These are phyloP conservation scores for Sequoiadendron giganteum DNA, from an alignment of 75 land plant species.

Conservation along the genomic window DNA sequence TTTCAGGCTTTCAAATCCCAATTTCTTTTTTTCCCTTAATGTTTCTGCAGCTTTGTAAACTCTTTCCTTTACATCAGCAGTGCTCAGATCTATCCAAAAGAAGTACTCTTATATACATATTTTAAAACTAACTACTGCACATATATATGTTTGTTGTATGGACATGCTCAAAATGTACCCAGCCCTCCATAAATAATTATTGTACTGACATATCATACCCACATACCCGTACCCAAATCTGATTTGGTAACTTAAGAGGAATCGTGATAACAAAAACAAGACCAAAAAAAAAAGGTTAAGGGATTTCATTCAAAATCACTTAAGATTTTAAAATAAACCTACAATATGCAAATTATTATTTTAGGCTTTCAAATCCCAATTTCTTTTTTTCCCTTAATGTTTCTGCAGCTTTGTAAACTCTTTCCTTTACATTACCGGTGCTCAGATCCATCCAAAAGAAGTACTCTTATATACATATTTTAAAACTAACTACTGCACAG, in stretches of 20 bases:
- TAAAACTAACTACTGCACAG: background rate
- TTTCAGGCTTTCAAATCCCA: background rate
- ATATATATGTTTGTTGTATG: no score
- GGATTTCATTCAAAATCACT: background rate
- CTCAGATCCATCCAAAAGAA: background rate
- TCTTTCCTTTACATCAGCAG: background rate
- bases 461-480: background rate
- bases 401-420: background rate
- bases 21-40: background rate
- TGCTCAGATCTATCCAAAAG: background rate
- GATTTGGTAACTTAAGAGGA: no score
- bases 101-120: background rate
- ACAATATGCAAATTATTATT: background rate
- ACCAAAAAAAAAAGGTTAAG: background rate
- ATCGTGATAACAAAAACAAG: background rate
- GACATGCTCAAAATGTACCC: no score
- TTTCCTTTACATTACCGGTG: background rate
- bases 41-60: background rate
- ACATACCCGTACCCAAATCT: no score
- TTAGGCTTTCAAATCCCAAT: background rate
- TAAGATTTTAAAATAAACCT: background rate
- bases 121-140: background rate
- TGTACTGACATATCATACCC: no score
- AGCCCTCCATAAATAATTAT: no score
- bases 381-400: constrained; percentile 1